phyloP scores from a whole-genome alignment of 2,329 filamentous ascomycete genomes.

The Cryphonectria naterciae region DNA sequence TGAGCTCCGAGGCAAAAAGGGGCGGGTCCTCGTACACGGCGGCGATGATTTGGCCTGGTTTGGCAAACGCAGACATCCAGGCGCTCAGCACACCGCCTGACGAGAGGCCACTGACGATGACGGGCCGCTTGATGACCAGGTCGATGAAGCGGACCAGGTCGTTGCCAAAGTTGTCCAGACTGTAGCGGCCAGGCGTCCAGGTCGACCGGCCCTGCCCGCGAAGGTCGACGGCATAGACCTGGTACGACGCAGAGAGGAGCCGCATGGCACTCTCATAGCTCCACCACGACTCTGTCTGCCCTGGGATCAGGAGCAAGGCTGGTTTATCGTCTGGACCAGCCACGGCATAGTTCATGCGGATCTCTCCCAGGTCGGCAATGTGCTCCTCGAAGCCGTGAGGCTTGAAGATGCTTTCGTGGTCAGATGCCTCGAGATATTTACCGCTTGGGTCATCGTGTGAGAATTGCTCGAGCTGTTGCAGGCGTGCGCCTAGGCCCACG shows the following conservation, averaged over 20 bases:
- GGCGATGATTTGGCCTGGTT: slow-evolving; percentile 28
- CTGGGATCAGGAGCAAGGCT: slow-evolving; percentile 30
- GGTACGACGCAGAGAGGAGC: slow-evolving; percentile 28
- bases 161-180: slow-evolving; percentile 30
- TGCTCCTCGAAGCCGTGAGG: slow-evolving; percentile 28
- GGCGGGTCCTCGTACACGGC: slow-evolving; percentile 31
- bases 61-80: slow-evolving; percentile 31
- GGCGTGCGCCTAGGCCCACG: neutral
- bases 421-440: slow-evolving; percentile 22
- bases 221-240: slow-evolving; percentile 31
- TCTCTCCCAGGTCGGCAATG: slow-evolving; percentile 30
- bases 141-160: slow-evolving; percentile 31
- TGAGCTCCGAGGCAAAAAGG: slow-evolving; percentile 28
- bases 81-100: slow-evolving; percentile 30
- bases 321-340: slow-evolving; percentile 21
- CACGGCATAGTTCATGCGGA: slow-evolving; percentile 32
- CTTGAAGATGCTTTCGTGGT: slow-evolving; percentile 24
- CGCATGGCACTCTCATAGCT: slow-evolving; percentile 28
- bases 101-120: slow-evolving; percentile 29
- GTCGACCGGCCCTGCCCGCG: slow-evolving; percentile 31
- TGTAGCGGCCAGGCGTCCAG: slow-evolving; percentile 32
- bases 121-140: slow-evolving; percentile 28
- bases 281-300: slow-evolving; percentile 31
- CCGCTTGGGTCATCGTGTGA: slow-evolving; percentile 7
- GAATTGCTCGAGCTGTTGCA: slow-evolving; percentile 7